phyloP scores from a whole-genome alignment of 2,329 filamentous ascomycete species.

The Geoglossum cookeanum region DNA sequence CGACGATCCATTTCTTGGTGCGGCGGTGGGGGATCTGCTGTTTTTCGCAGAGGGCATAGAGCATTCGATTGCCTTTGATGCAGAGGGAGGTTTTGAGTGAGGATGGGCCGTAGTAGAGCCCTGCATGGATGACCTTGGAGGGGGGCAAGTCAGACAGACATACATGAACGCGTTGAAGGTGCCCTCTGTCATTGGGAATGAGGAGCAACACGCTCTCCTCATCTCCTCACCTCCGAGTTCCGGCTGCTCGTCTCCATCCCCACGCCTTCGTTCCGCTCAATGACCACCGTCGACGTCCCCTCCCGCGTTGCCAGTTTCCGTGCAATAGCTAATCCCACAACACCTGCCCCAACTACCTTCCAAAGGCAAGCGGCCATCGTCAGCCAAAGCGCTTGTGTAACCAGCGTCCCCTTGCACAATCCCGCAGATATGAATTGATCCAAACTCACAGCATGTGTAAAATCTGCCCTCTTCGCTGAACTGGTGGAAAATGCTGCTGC shows the following conservation, averaged over 20 bases:
- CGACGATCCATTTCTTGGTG: constrained; percentile 88
- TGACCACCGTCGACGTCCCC: constrained; percentile 48
- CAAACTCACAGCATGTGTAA: constrained; percentile 36
- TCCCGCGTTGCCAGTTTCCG: constrained; percentile 45
- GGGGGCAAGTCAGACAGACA: background rate
- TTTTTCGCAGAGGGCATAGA: constrained; percentile 59
- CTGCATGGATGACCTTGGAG: constrained; percentile 69
- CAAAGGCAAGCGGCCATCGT: background rate
- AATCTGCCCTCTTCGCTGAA: constrained; percentile 27
- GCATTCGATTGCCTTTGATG: constrained; percentile 50
- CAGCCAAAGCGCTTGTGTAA: background rate
- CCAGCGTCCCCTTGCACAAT: background rate
- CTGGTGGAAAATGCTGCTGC: background rate
- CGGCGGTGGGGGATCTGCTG: constrained; percentile 51
- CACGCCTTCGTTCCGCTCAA: constrained; percentile 57
- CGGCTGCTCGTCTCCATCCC: constrained; percentile 78
- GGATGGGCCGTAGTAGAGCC: constrained; percentile 64
- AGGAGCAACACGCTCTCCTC: background rate
- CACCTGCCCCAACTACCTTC: constrained; percentile 46
- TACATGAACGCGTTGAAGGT: background rate
- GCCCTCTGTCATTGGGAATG: background rate
- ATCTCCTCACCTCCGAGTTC: constrained; percentile 52
- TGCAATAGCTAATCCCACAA: constrained; percentile 66
- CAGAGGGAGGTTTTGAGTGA: constrained; percentile 75
- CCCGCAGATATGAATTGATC: too few relatives aligned